Base-by-base conservation (phyloP, 78 protist genomes). In the Dictyostelium citrinum region DNA sequence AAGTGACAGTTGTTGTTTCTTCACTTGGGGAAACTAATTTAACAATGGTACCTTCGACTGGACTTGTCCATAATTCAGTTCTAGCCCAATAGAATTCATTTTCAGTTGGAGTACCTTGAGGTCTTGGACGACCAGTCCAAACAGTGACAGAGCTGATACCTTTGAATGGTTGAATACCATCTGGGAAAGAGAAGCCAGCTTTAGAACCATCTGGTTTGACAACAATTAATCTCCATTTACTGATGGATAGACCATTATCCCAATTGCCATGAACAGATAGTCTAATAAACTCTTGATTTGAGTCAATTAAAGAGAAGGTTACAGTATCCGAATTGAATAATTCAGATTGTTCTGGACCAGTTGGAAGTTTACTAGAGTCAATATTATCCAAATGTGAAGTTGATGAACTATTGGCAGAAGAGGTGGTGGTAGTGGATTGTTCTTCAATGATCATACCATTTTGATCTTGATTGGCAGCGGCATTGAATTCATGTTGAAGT, bases 171-270 rank as follows among this genome's bases (percentile, higher is more conserved):
- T n/a, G 46, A 27, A 86, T 86, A 68, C 81, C 81, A 2, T 55
- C 93, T 45, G 93, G 93, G 93, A 86, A 86, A 7, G 78, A 77
- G 79, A 86, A 86, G 33, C 93, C 93, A 45, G 22, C 29, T 11
- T 51, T 70, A 1, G 12, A 10, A 16, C 58, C 81, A 67, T 67
- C 37, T n/a, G 91, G 91, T 81, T 78, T 86, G 16, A 31, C 55
- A 7, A 86, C 93, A 41, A 86, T 78, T 14, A 86, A 27, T 72
- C 81, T 86, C 64, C 80, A 86, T 8, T 46, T 75, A 51, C 82
- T 86, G 2, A 86, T 41, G 1, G 85, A 75, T 8, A 86, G 22
- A 60, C 93, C 93, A 20, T 46, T 35, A 22, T 60, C 70, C 49
- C 16, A 43, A 51, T 78, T 84, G 35, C 93, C 93, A 60, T 71